Conservation (phyloP, 305 asterid genomes). For the Fraxinus baroniana region DNA sequence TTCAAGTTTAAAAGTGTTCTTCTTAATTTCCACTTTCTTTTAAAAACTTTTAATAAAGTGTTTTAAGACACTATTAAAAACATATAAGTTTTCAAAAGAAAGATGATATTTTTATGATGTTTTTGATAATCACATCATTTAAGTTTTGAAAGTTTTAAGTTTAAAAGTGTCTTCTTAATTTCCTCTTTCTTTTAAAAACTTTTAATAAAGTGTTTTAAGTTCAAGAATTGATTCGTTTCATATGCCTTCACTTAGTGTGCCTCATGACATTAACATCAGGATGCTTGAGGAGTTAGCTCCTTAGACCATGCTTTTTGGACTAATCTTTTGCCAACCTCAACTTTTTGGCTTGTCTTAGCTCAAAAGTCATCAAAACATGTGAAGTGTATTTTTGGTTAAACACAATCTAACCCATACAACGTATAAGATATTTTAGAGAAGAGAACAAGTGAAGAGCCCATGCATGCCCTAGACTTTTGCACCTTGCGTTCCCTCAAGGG, state of each 20-base stretch:
- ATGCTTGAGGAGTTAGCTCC: not conserved
- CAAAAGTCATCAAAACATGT: not conserved
- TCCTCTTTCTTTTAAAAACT: too few relatives aligned
- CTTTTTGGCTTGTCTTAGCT: not conserved
- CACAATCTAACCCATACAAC: not conserved
- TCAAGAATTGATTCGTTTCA: too few relatives aligned
- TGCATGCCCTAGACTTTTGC: not conserved
- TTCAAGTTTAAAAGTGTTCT: too few relatives aligned
- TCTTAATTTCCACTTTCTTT: too few relatives aligned
- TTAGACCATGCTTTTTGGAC: not conserved
- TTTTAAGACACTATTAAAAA: too few relatives aligned
- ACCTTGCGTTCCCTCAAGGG: not conserved
- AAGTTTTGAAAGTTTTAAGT: too few relatives aligned
- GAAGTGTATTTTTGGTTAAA: not conserved
- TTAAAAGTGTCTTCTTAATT: too few relatives aligned
- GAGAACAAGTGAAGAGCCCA: not conserved
- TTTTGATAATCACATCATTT: too few relatives aligned
- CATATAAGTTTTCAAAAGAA: too few relatives aligned
- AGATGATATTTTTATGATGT: too few relatives aligned
- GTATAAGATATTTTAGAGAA: not conserved
- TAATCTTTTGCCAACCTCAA: not conserved
- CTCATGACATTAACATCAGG: not conserved
- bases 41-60: too few relatives aligned
- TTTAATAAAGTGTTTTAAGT: too few relatives aligned
- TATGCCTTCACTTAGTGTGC: not conserved